These are phyloP conservation scores for Paramecium biaurelia DNA, from an alignment of 73 alveolate species.

Conservation along the genomic window DNA sequence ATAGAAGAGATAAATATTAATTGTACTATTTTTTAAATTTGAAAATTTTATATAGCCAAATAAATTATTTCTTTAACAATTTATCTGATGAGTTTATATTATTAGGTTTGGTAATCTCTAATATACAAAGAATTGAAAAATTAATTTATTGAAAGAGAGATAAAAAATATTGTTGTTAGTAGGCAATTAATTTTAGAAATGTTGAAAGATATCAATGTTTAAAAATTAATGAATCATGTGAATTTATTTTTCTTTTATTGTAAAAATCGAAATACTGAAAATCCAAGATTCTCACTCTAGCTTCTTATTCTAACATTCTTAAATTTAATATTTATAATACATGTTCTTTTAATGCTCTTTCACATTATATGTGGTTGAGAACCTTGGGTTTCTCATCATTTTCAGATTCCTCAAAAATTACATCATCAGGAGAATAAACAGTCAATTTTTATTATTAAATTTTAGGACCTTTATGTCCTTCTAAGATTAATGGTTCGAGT, in stretches of 20 bases:
- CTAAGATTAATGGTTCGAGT: not conserved
- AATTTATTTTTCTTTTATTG: not conserved
- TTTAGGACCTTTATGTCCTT: not conserved
- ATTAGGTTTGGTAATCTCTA: not conserved
- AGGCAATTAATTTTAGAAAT: not conserved
- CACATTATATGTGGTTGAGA: not conserved
- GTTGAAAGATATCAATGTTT: not conserved
- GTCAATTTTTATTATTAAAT: not conserved
- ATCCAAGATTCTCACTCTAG: slow-evolving; percentile 11
- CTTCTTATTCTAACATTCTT: slow-evolving; percentile 6
- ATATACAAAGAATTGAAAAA: not conserved
- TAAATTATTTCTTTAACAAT: not conserved
- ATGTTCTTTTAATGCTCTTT: not conserved
- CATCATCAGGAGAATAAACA: not conserved
- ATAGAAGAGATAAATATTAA: not conserved
- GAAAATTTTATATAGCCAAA: not conserved
- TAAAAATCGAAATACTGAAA: not conserved
- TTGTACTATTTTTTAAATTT: not conserved
- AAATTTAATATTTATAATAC: not conserved
- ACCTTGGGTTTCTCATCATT: not conserved
- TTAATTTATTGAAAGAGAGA: not conserved
- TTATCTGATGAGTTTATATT: not conserved
- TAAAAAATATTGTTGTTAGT: not conserved
- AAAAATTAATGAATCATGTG: not conserved
- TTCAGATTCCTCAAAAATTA: not conserved